Base-by-base conservation (phyloP, 352 stramenopile genomes). In the Blastocystis sp. region DNA sequence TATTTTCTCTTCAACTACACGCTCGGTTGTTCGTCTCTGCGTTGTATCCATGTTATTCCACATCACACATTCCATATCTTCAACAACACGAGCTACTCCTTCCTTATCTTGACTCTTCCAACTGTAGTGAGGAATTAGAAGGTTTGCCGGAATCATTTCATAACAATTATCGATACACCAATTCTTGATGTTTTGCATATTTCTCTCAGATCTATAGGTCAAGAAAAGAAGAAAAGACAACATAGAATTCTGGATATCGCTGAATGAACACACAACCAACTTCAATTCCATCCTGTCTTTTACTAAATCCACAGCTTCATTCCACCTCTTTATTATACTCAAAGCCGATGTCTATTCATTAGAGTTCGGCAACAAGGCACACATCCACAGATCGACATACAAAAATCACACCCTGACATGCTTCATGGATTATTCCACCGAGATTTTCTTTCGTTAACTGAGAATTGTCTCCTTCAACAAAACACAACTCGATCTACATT, bases 51-150 rank as follows among this genome's bases (percentile, higher is more conserved):
- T 83, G 6, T 27, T 51, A 19, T 24, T 51, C 71, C 71, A 83
- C 71, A 83, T 83, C 51, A 83, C 71, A 27, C 71, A 83, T 56
- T 83, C 71, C 49, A 83, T 29, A 32, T 65, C 51, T 49, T 83
- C 71, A 19, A 83, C 51, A 11, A 83, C 29, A 24, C 71, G 46
- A 12, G 71, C 71, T 0, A 83, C 71, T 16, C 71, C 71, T 37
- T 83, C 42, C 71, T 83, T 83, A 1, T 83, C 71, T 9, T 65
- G 51, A 14, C 39, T 39, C 51, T 83, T 83, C 71, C 71, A 83
- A 65, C 71, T 83, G 24, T 52, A 43, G 27, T 83, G 51, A 16
- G 71, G 71, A n/a, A 83, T 29, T 37, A 52, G 71, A 6, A 83
- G 71, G 46, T 83, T 83, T 52, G 42, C 57, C 1, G 71, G 51